Conservation (phyloP, 768 basidiomycete genomes). For the Hericium alpestre region DNA sequence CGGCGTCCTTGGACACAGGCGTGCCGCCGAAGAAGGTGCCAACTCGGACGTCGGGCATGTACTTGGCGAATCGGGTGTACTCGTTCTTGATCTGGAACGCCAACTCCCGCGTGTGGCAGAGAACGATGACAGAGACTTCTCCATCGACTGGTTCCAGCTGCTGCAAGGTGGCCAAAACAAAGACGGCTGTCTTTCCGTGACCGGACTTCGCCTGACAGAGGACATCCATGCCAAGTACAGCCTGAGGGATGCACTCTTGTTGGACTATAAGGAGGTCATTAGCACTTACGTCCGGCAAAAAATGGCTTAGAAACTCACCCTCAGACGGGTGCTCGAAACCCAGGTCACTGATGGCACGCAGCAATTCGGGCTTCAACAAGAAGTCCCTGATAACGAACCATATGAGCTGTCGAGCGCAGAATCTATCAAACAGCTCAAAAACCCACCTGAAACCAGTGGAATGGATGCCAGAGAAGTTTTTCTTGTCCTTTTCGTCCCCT, state of each 20-base stretch:
- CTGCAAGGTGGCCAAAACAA: conserved; percentile 94
- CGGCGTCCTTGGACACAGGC: conserved; percentile 86
- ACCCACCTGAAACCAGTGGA: conserved; percentile 96
- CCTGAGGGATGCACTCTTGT: conserved; percentile 99
- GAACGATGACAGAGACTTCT: conserved; percentile 93
- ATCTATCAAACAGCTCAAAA: too few species aligned
- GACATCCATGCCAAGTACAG: conserved; percentile 98
- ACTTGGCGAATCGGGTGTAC: conserved; percentile 97
- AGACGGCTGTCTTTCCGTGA: conserved; percentile 97
- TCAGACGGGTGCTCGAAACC: conserved; percentile 99
- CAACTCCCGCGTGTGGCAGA: conserved; percentile 98
- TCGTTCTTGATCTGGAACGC: conserved; percentile 99
- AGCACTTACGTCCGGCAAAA: background rate
- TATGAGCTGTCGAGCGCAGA: background rate
- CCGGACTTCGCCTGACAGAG: conserved; percentile 99
- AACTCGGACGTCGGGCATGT: conserved; percentile 98
- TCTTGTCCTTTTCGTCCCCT: conserved; percentile 69
- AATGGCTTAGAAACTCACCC: conserved; percentile 40
- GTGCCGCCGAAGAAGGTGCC: conserved; percentile 98
- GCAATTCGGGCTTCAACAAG: conserved; percentile 90
- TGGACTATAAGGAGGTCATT: conserved; percentile 51
- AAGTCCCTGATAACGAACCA: conserved; percentile 65
- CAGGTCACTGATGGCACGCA: conserved; percentile 97
- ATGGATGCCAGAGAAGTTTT: conserved; percentile 98
- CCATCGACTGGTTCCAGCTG: conserved; percentile 97